A percentile compares a stretch with the other conserved stretches of the same genome.
Conservation (phyloP, 106 monocot genomes). For the Hemerocallis citrina region DNA sequence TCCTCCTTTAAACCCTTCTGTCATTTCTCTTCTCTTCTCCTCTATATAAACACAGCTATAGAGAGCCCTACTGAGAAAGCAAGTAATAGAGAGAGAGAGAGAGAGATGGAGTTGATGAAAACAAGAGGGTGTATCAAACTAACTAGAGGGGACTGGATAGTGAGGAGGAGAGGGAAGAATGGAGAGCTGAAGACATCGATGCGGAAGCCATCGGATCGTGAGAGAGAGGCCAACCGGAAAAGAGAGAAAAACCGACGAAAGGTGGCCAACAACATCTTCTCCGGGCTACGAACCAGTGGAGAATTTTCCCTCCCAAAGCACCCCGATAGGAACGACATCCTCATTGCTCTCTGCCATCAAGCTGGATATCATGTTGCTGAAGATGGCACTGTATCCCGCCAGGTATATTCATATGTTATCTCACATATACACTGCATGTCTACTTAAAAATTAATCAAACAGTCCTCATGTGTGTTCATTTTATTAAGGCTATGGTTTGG, state of each 20-base stretch:
- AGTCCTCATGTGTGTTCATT: too few relatives aligned
- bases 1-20: too few relatives aligned
- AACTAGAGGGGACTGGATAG: neutral
- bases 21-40: too few relatives aligned
- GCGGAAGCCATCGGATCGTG: neutral
- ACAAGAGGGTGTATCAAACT: neutral
- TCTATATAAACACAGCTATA: too few relatives aligned
- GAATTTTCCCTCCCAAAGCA: neutral
- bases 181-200: neutral
- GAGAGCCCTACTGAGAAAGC: too few relatives aligned
- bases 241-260: neutral
- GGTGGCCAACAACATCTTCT: neutral
- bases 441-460: too few relatives aligned
- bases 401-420: conserved; percentile 1
- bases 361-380: neutral
- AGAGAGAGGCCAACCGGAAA: neutral
- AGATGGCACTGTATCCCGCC: neutral
- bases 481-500: too few relatives aligned
- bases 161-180: neutral
- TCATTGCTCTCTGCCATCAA: conserved; percentile 6
- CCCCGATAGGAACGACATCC: conserved; percentile 10
- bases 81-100: neutral
- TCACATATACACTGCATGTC: too few relatives aligned
- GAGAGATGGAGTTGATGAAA: neutral
- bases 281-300: neutral